A percentile compares a stretch with the other conserved stretches of the same genome.
These are phyloP conservation scores for Leptodermis oblonga DNA, from an alignment of 257 asterid species.

Conservation along the genomic window DNA sequence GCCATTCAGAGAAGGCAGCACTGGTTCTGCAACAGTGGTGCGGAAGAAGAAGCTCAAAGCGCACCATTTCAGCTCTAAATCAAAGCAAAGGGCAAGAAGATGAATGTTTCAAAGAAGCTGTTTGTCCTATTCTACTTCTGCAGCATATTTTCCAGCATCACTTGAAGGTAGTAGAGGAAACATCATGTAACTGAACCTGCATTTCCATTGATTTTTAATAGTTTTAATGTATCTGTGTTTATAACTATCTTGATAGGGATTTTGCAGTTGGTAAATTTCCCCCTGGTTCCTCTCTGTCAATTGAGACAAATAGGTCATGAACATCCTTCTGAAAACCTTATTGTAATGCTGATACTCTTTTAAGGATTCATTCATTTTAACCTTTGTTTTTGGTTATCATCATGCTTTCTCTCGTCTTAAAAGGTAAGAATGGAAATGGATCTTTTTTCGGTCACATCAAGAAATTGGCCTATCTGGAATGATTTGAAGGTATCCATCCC, in stretches of 20 bases:
- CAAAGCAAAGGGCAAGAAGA: constrained; percentile 51
- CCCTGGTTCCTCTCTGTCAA: neutral
- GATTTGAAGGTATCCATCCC: too few species aligned
- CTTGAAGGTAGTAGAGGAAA: neutral
- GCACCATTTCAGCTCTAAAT: constrained; percentile 85
- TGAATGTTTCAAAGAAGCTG: constrained; percentile 15
- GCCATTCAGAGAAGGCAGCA: constrained; percentile 79
- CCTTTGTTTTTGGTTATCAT: neutral
- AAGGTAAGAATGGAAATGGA: neutral
- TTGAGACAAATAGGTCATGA: neutral
- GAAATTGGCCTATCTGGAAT: neutral
- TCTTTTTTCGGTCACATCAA: too few species aligned
- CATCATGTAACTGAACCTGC: neutral
- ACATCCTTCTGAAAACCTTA: constrained; percentile 2
- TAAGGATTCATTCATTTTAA: neutral
- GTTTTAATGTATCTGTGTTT: neutral
- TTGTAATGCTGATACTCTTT: constrained; percentile 6
- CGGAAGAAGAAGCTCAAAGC: constrained; percentile 85
- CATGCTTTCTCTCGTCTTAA: neutral
- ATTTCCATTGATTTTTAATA: neutral
- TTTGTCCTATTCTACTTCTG: neutral
- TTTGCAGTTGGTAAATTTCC: neutral
- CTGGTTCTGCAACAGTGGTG: constrained; percentile 26
- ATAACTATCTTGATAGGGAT: neutral
- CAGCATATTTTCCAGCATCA: neutral